Base-by-base conservation (phyloP, 1,139 yeast genomes). In the Pichia sp. region DNA sequence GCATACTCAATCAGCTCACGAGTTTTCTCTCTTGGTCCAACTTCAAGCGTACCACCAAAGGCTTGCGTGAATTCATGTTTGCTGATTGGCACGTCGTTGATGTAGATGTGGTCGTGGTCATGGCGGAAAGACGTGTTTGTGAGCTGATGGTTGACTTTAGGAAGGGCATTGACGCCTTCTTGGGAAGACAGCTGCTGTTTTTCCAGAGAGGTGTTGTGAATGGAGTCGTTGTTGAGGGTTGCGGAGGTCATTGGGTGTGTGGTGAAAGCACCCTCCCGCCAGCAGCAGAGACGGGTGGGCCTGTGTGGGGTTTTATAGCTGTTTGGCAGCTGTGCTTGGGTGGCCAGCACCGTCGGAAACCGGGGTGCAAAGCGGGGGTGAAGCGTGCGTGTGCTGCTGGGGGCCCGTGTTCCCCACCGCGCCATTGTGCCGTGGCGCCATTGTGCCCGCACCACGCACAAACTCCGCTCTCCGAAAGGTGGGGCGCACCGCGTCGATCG, bases 1-100 rank as follows among this genome's bases (percentile, higher is more conserved):
- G 61, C 71, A 42, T 61, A 67, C n/a, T 57, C 63, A 44, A 60
- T 58, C 34, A 60, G 53, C 28, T 63, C 59, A 14, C 57, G 36
- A 11, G 70, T 62, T 19, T 54, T 58, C 44, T 60, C 59, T 48
- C 67, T 58, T 4, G 57, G 53, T 45, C 69, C 69, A 14, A 65
- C 62, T 45, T 62, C 63, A 28, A 67, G 59, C 2, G 64, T 60
- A 56, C 71, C 70, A 45, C 70, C 70, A 46, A 68, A 67, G 1
- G 71, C 71, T 22, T 60, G 60, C 3, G 66, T 51, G 48, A 68
- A 68, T 29, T 67, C 70, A 5, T 59, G 61, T 45, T 67, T 67
- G 36, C 54, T 54, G 42, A 67, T 67, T n/a, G 64, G 60, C 14
- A 56, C 52, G 43, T 68, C 65, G 53, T 67, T 66, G 45, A 68